Percentiles rank a stretch among this genome's conserved stretches.
Evolutionary conservation across 1,284 basidiomycete species (phyloP).

Genomic region (Prillingera fragicola): DNA sequence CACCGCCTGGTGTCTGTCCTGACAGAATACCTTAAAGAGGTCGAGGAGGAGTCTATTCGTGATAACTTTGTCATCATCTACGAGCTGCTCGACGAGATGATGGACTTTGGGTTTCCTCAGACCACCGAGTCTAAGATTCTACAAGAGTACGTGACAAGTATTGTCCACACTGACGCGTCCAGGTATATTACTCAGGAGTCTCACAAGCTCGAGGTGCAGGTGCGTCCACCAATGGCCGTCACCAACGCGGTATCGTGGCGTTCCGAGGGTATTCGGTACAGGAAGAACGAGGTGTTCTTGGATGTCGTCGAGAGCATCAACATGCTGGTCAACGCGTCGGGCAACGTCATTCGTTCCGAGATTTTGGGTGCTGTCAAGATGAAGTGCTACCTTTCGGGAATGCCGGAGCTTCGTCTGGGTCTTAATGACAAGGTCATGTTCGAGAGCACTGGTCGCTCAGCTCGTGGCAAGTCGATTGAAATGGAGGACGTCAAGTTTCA

Average conservation of each 20-base stretch:
- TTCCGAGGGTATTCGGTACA: slow-evolving; percentile 93
- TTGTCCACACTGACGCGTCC: background rate
- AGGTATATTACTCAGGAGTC: slow-evolving; percentile 98
- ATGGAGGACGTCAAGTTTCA: slow-evolving; percentile 99
- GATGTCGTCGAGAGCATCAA: slow-evolving; percentile 98
- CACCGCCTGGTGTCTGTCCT: slow-evolving; percentile 75
- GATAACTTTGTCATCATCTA: slow-evolving; percentile 99
- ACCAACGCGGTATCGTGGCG: slow-evolving; percentile 99
- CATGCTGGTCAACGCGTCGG: slow-evolving; percentile 90
- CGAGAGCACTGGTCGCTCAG: slow-evolving; percentile 86
- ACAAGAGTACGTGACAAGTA: slow-evolving; percentile 66
- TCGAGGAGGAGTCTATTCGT: slow-evolving; percentile 97
- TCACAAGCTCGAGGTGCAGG: slow-evolving; percentile 97
- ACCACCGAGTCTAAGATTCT: slow-evolving; percentile 99
- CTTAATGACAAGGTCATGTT: slow-evolving; percentile 99
- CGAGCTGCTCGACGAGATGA: slow-evolving; percentile 98
- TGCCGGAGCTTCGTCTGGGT: slow-evolving; percentile 94
- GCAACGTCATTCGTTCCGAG: slow-evolving; percentile 95
- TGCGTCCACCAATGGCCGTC: slow-evolving; percentile 90
- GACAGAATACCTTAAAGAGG: slow-evolving; percentile 97
- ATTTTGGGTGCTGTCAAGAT: slow-evolving; percentile 98
- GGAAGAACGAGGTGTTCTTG: slow-evolving; percentile 99
- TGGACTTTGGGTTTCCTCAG: slow-evolving; percentile 99
- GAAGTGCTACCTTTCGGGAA: slow-evolving; percentile 98
- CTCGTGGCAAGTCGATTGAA: slow-evolving; percentile 95